These are phyloP conservation scores for Stenogyne calaminthoides DNA, from an alignment of 305 asterid genomes.

Conservation along the genomic window DNA sequence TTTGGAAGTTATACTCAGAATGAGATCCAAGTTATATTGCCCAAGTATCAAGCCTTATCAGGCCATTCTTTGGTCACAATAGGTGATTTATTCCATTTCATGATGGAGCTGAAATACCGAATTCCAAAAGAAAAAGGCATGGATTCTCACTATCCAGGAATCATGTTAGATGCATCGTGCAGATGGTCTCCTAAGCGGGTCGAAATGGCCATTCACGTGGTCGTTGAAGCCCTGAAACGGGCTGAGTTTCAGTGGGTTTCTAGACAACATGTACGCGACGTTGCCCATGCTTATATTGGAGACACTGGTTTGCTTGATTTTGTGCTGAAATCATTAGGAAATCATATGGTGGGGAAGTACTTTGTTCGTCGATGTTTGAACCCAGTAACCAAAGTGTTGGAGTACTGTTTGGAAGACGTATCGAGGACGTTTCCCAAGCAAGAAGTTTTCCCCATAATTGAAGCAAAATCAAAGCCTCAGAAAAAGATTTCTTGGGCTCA, in stretches of 20 bases:
- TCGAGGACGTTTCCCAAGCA: conserved; percentile 53
- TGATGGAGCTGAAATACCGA: conserved; percentile 65
- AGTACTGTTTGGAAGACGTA: conserved; percentile 84
- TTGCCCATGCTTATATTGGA: conserved; percentile 84
- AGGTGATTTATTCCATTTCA: conserved; percentile 69
- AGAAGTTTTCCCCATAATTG: conserved; percentile 29
- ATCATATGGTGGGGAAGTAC: conserved; percentile 87
- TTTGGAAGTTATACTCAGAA: conserved; percentile 19
- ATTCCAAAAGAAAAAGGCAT: conserved; percentile 54
- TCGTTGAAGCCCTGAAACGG: conserved; percentile 76
- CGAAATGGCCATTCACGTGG: conserved; percentile 88
- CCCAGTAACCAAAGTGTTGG: conserved; percentile 88
- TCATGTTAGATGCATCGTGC: conserved; percentile 79
- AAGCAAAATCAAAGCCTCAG: conserved; percentile 41
- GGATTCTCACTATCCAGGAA: conserved; percentile 46
- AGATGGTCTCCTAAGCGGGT: conserved; percentile 96
- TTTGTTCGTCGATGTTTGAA: conserved; percentile 81
- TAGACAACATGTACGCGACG: conserved; percentile 83
- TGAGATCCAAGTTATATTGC: conserved; percentile 55
- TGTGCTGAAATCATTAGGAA: conserved; percentile 91
- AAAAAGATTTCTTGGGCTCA: conserved; percentile 64
- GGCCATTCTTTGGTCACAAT: conserved; percentile 64
- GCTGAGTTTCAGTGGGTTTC: conserved; percentile 86
- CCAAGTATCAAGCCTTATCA: conserved; percentile 69
- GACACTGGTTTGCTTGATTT: conserved; percentile 93